Conservation (phyloP, 179 eudicot genomes). For the Silene coronaria region DNA sequence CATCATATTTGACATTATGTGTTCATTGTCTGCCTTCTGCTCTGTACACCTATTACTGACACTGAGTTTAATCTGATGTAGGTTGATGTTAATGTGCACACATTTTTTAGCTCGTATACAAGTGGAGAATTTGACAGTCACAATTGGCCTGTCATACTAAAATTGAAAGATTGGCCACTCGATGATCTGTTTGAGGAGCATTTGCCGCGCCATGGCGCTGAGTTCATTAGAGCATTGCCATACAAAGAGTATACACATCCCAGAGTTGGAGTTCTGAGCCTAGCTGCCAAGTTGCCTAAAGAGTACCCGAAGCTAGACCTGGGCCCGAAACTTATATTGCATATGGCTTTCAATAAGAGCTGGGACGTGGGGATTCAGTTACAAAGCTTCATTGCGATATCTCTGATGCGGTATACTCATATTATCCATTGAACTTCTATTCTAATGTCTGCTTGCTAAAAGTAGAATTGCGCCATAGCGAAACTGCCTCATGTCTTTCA, state of each 20-base stretch:
- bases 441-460: neutral
- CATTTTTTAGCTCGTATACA: slow-evolving; percentile 45
- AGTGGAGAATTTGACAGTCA: slow-evolving; percentile 18
- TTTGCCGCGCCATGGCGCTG: slow-evolving; percentile 64
- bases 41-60: neutral
- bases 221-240: slow-evolving; percentile 57
- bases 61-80: slow-evolving; percentile 17
- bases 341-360: slow-evolving; percentile 56
- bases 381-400: slow-evolving; percentile 77
- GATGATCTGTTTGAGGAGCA: slow-evolving; percentile 46
- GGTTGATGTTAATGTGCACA: slow-evolving; percentile 49
- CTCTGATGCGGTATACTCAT: slow-evolving; percentile 61
- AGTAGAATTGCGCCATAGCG: neutral
- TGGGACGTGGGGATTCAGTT: slow-evolving; percentile 72
- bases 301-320: slow-evolving; percentile 48
- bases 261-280: slow-evolving; percentile 39
- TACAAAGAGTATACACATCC: slow-evolving; percentile 69
- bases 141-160: slow-evolving; percentile 50
- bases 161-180: slow-evolving; percentile 74
- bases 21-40: neutral
- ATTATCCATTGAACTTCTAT: neutral
- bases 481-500: neutral
- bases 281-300: slow-evolving; percentile 42
- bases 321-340: slow-evolving; percentile 78
- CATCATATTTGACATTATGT: neutral